Percentiles rank a stretch among this genome's conserved stretches.
These are phyloP conservation scores for Fusarium napiforme DNA, from an alignment of 2,329 filamentous ascomycete genomes.

Conservation along the genomic window DNA sequence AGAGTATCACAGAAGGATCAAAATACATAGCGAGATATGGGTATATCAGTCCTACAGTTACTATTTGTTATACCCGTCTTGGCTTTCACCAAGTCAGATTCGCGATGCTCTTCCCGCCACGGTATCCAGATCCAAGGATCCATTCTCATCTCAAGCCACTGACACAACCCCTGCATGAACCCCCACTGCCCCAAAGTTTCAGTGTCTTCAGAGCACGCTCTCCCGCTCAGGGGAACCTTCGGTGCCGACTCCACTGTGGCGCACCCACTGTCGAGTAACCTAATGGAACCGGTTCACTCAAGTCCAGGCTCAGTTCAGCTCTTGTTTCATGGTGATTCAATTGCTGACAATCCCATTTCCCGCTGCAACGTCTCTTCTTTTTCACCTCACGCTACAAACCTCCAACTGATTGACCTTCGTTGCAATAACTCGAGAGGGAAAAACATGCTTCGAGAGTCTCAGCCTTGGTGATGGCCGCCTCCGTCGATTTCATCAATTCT, in stretches of 20 bases:
- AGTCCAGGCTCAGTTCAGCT: not conserved
- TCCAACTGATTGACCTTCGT: not conserved
- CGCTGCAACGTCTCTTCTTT: slow-evolving; percentile 12
- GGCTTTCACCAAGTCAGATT: slow-evolving; percentile 9
- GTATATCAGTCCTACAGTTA: not conserved
- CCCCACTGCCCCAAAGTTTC: slow-evolving; percentile 35
- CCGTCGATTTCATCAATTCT: slow-evolving; percentile 37
- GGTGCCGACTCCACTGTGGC: slow-evolving; percentile 30
- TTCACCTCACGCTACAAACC: not conserved
- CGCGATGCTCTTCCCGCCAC: slow-evolving; percentile 19
- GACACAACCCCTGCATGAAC: slow-evolving; percentile 12
- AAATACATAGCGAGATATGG: not conserved
- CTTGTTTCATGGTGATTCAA: slow-evolving; percentile 8
- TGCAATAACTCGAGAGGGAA: not conserved
- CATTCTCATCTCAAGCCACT: slow-evolving; percentile 26
- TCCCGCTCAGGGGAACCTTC: slow-evolving; percentile 27
- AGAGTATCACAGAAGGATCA: not conserved
- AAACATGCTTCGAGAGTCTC: slow-evolving; percentile 36
- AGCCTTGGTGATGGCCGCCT: slow-evolving; percentile 44
- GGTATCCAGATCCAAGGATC: slow-evolving; percentile 22
- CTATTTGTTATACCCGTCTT: not conserved
- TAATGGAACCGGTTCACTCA: slow-evolving; percentile 8
- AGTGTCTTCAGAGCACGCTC: slow-evolving; percentile 22
- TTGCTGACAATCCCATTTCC: slow-evolving; percentile 3
- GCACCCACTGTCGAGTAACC: slow-evolving; percentile 6